Percentiles rank a stretch among this genome's conserved stretches.
phyloP scores from a whole-genome alignment of 1,284 basidiomycete species.

The Papiliotrema fonsecae region DNA sequence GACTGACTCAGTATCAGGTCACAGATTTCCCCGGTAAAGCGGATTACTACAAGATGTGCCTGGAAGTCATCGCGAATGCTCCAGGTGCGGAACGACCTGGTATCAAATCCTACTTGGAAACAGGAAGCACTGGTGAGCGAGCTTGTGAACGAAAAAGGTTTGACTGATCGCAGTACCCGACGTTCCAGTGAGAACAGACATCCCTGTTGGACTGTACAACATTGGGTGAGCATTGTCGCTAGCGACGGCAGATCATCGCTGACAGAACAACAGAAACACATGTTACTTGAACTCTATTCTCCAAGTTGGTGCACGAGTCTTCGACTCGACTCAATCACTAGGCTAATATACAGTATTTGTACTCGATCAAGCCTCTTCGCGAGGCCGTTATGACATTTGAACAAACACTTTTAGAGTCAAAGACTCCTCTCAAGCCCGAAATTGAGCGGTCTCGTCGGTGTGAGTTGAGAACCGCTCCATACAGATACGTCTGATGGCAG shows the following conservation, averaged over 20 bases:
- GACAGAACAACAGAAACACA: conserved; percentile 37
- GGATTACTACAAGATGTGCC: conserved; percentile 39
- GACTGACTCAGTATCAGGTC: neutral
- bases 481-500: too few relatives aligned
- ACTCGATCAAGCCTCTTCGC: conserved; percentile 43
- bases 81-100: conserved; percentile 34
- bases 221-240: conserved; percentile 34
- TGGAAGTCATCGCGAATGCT: conserved; percentile 38
- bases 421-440: conserved; percentile 22
- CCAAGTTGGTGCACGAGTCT: conserved; percentile 9
- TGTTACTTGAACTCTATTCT: conserved; percentile 47
- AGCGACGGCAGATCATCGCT: neutral
- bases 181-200: conserved; percentile 29
- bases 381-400: conserved; percentile 39
- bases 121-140: conserved; percentile 19
- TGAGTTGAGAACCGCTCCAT: conserved; percentile 20
- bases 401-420: conserved; percentile 8
- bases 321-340: neutral
- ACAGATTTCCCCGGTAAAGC: conserved; percentile 32
- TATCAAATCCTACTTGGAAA: conserved; percentile 30
- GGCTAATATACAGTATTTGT: conserved; percentile 33
- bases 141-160: neutral
- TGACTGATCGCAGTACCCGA: conserved; percentile 13
- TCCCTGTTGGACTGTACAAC: conserved; percentile 46
- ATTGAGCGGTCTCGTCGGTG: conserved; percentile 37